Evolutionary conservation across 208 protist species (phyloP), one percentile per base, ranked within the genome.

Genomic region (Eutreptiella sp.): DNA sequence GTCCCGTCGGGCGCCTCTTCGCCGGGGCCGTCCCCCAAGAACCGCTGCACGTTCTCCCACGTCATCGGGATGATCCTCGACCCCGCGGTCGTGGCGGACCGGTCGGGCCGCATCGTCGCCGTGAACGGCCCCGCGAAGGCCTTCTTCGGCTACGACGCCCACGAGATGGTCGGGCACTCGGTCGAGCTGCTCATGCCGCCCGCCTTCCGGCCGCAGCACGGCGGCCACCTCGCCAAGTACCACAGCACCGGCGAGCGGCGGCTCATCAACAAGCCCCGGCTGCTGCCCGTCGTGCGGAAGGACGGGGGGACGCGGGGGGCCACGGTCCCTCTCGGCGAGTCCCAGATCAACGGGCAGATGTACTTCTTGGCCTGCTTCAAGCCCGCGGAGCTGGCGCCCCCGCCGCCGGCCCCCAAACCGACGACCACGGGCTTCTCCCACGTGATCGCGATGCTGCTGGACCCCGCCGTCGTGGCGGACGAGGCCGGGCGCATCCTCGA

Each of bases 181-280:
- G 43, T 79, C 28, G 23, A 72, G 23, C 46, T 71, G 43, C 62
- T 79, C 31, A 72, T 76, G 4, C 27, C 63, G 5, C n/a, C 4
- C 14, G 32, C 16, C 16, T 28, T 58, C 21, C n/a, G 21, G n/a
- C 23, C 7, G 27, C 1, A 66, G 2, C 65, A 70, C 19, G 65
- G 72, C 24, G 5, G 31, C 1, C 64, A 65, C 32, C 26, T 70
- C 3, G 11, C 21, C 16, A 19, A 19, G 4, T 70, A 72, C 53
- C 38, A 32, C 19, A 60, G 34, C 29, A 16, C 7, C 1, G n/a
- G 55, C 21, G 41, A 24, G 21, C 48, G 48, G 42, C 16, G 3
- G 4, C 54, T 68, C 41, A 28, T 65, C 21, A 42, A 65, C 38
- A 46, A 5, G 11, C 9, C n/a, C n/a, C n/a, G n/a, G n/a, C n/a